phyloP scores from a whole-genome alignment of 305 asterid species.

The Andrographis paniculata region DNA sequence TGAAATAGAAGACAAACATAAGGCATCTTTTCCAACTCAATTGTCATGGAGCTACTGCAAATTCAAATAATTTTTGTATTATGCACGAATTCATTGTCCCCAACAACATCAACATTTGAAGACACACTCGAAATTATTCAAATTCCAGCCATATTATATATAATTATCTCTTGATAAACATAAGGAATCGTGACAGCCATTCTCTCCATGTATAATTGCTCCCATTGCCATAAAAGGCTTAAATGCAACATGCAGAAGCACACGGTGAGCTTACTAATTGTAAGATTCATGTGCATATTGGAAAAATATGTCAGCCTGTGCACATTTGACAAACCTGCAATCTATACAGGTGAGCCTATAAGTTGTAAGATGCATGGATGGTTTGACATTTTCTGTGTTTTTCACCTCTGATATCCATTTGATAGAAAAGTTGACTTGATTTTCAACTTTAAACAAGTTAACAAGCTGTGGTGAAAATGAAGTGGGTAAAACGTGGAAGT shows the following conservation, averaged over 20 bases:
- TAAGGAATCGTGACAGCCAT: not conserved
- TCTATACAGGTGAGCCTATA: too few relatives aligned
- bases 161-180: not conserved
- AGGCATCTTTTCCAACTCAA: not conserved
- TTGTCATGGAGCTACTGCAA: not conserved
- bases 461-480: too few relatives aligned
- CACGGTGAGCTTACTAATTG: not conserved
- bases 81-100: not conserved
- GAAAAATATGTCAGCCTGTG: not conserved
- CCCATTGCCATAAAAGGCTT: not conserved
- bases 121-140: not conserved
- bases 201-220: not conserved
- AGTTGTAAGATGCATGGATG: not conserved
- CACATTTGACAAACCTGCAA: too few relatives aligned
- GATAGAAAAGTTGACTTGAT: too few relatives aligned
- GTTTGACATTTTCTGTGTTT: not conserved
- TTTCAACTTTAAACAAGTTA: too few relatives aligned
- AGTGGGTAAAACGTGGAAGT: too few relatives aligned
- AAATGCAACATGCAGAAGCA: too few relatives aligned
- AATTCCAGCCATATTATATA: not conserved
- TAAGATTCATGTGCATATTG: too few relatives aligned
- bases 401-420: too few relatives aligned
- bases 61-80: not conserved
- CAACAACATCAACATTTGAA: not conserved
- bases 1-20: not conserved